Percentiles rank a stretch among this genome's conserved stretches.
Evolutionary conservation across 805 yeast species (phyloP).

Genomic region (Danielia oregonensis): DNA sequence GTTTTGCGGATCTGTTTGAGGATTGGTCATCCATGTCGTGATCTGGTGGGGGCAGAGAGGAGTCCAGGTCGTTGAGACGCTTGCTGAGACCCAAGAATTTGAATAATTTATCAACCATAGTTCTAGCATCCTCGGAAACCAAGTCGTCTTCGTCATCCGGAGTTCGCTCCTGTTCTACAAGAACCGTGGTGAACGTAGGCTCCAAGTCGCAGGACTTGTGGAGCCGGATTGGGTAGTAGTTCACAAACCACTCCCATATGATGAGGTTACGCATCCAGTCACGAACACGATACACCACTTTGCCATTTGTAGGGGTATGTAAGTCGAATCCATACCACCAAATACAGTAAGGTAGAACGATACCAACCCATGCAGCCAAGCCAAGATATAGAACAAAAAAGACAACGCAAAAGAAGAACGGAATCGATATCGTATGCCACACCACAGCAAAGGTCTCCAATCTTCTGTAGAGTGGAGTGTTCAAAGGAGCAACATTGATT

Average conservation of each 20-base stretch:
- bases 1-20: slow-evolving; percentile 7
- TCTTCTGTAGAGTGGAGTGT: slow-evolving; percentile 54
- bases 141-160: slow-evolving; percentile 40
- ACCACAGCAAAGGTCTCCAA: slow-evolving; percentile 65
- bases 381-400: slow-evolving; percentile 44
- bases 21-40: background rate
- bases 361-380: slow-evolving; percentile 66
- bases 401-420: slow-evolving; percentile 52
- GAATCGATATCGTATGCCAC: slow-evolving; percentile 71
- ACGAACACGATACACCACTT: slow-evolving; percentile 54
- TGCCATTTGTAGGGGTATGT: slow-evolving; percentile 73
- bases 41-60: slow-evolving; percentile 5
- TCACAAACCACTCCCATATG: slow-evolving; percentile 69
- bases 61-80: slow-evolving; percentile 30
- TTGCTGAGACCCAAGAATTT: slow-evolving; percentile 34
- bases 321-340: slow-evolving; percentile 55
- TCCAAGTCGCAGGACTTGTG: slow-evolving; percentile 65
- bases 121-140: slow-evolving; percentile 34
- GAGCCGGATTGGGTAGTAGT: slow-evolving; percentile 75
- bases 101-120: slow-evolving; percentile 33
- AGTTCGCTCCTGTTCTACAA: slow-evolving; percentile 20
- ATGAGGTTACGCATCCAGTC: slow-evolving; percentile 50
- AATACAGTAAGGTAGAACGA: slow-evolving; percentile 57
- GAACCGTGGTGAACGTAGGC: slow-evolving; percentile 61
- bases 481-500: slow-evolving; percentile 49